phyloP scores from a whole-genome alignment of 2,329 filamentous ascomycete genomes.

The Stachybotrys elegans region DNA sequence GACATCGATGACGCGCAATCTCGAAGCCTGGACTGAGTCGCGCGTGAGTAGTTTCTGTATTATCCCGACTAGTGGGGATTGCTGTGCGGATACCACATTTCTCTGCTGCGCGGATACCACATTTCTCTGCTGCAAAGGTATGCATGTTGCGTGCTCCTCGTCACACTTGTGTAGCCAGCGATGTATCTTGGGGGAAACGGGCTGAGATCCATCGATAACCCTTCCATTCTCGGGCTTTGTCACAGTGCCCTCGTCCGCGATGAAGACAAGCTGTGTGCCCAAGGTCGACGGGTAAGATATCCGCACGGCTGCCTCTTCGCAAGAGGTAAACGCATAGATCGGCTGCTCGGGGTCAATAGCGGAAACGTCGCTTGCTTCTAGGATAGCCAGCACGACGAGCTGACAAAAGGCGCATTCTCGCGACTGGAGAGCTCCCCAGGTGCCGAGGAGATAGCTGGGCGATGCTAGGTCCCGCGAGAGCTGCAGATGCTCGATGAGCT shows the following conservation, averaged over 20 bases:
- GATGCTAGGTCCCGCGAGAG: neutral
- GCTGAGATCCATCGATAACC: too few relatives aligned
- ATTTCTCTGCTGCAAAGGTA: too few relatives aligned
- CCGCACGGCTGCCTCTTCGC: neutral
- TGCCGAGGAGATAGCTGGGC: neutral
- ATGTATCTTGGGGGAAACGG: too few relatives aligned
- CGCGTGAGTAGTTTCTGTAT: too few relatives aligned
- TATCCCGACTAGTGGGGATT: too few relatives aligned
- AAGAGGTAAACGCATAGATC: neutral
- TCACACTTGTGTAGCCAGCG: too few relatives aligned
- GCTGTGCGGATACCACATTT: too few relatives aligned
- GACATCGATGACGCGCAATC: neutral
- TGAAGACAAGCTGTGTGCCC: neutral
- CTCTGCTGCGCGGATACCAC: too few relatives aligned
- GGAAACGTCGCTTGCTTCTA: neutral
- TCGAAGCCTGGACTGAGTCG: too few relatives aligned
- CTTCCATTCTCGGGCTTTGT: too few relatives aligned
- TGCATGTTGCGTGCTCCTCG: too few relatives aligned
- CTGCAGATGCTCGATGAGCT: neutral
- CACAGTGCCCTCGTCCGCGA: too few relatives aligned
- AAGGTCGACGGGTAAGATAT: neutral
- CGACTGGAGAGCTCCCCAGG: neutral
- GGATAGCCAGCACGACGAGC: neutral
- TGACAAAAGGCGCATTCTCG: neutral
- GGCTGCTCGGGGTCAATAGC: neutral